Base-by-base conservation (phyloP, 164 flowering plant species). In the Amborella trichopoda region DNA sequence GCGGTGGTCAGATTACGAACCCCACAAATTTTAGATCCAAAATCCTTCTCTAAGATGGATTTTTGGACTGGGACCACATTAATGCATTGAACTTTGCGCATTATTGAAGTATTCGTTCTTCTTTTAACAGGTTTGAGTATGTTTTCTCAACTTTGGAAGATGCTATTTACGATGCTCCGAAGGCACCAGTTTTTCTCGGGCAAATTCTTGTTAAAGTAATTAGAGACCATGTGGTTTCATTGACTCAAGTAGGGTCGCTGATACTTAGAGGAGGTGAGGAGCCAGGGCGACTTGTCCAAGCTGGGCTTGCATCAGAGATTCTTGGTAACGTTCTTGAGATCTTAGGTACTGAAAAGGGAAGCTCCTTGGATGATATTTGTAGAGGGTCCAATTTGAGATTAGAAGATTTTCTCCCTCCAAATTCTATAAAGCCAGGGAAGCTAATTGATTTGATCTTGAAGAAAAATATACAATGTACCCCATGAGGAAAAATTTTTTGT, bases 141-240 rank as follows among this genome's bases (percentile, higher is more conserved):
- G 93, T 80, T 41, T 67, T 82, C 3, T 19, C 65, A 12, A 66
- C 58, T 13, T 58, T 85, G 68, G 88, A 80, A 59, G 95, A 85
- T 51, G 72, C 77, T 1, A 79, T 80, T 1, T 79, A 60, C 49
- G 95, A 85, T 64, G 91, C 91, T 39, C 95, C 95, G 0, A 77
- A 43, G 62, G 95, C 95, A 33, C 64, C 81, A 19, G 88, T 77
- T 26, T 85, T 67, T 55, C 84, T 85, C 8, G 89, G 86, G 0
- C 59, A 61, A 3, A 66, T 87, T 13, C 68, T 87, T 58, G 96
- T 59, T 5, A 70, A 54, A 43, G 51, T 71, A 2, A 48, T 87
- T 1, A 1, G 62, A 19, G 93, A 75, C 32, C 63, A 83, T 43
- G 80, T 75, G 10, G 26, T 77, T 11, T 48, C 94, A 1, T 42